Evolutionary conservation across 495 filamentous ascomycete species (phyloP).

Genomic region (Hapsidospora chrysogenum): DNA sequence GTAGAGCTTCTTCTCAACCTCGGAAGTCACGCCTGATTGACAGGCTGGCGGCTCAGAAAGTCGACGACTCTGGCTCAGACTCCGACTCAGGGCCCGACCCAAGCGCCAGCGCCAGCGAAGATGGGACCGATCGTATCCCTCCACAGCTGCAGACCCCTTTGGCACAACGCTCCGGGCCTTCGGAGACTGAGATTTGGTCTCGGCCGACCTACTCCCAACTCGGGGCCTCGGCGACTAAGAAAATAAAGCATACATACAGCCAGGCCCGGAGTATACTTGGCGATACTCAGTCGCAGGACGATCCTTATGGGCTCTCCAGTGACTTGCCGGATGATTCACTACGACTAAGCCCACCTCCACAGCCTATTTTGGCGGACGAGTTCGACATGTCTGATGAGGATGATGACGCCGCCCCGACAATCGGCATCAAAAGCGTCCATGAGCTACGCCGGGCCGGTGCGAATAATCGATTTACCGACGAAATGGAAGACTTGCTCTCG

Average conservation of each 20-base stretch:
- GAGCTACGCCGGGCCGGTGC: conserved; percentile 77
- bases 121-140: neutral
- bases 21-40: conserved; percentile 44
- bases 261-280: conserved; percentile 29
- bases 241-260: conserved; percentile 30
- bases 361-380: conserved; percentile 16
- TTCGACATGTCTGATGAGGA: conserved; percentile 25
- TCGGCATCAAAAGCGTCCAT: conserved; percentile 65
- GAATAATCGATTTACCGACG: conserved; percentile 64
- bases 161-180: neutral
- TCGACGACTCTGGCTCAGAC: neutral
- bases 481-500: conserved; percentile 68
- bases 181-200: neutral
- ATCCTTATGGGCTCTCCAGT: conserved; percentile 5
- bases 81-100: too few relatives aligned
- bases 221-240: neutral
- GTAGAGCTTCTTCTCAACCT: too few relatives aligned
- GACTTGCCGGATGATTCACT: neutral
- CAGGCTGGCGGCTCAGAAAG: conserved; percentile 22
- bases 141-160: too few relatives aligned
- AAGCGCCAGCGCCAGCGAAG: neutral
- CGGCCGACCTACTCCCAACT: neutral
- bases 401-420: conserved; percentile 33
- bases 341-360: conserved; percentile 14
- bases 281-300: conserved; percentile 17